These are phyloP conservation scores for Diaporthe amygdali DNA, from an alignment of 2,329 filamentous ascomycete species.

Conservation along the genomic window DNA sequence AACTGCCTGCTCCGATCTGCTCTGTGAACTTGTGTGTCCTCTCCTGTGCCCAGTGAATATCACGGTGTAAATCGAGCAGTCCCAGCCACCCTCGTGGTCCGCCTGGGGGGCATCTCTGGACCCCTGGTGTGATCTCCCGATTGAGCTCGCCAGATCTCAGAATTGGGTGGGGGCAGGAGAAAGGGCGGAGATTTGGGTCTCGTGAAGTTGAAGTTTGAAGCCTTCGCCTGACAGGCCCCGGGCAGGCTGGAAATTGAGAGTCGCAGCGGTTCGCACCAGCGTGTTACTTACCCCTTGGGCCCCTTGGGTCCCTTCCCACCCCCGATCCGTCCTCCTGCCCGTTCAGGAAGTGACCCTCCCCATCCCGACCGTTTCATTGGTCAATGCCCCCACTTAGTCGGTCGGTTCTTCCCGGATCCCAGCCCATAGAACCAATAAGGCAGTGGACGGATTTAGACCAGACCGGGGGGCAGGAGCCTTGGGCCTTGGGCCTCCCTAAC, in stretches of 20 bases:
- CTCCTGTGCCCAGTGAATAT: neutral
- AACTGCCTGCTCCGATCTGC: neutral
- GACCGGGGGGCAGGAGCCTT: neutral
- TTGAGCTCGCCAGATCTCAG: conserved; percentile 12
- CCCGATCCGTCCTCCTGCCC: conserved; percentile 7
- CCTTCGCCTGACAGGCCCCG: neutral
- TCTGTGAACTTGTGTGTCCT: neutral
- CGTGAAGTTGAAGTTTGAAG: conserved; percentile 14
- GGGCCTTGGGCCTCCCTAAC: neutral
- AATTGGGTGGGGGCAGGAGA: neutral
- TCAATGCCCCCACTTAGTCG: neutral
- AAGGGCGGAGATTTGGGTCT: conserved; percentile 16
- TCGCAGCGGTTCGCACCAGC: neutral
- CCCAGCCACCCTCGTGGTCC: neutral
- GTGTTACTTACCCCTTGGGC: neutral
- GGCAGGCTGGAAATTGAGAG: conserved; percentile 12
- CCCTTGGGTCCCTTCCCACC: neutral
- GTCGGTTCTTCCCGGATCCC: conserved; percentile 3
- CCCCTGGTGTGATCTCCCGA: neutral
- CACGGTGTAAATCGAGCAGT: neutral
- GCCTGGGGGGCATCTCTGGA: neutral
- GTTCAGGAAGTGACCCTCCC: conserved; percentile 2
- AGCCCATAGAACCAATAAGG: neutral
- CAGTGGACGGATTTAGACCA: conserved; percentile 15
- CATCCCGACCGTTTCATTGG: neutral